Percentiles rank a stretch among this genome's conserved stretches.
Evolutionary conservation across 805 yeast genomes (phyloP).

Genomic region (Saccharomycopsis sp.): DNA sequence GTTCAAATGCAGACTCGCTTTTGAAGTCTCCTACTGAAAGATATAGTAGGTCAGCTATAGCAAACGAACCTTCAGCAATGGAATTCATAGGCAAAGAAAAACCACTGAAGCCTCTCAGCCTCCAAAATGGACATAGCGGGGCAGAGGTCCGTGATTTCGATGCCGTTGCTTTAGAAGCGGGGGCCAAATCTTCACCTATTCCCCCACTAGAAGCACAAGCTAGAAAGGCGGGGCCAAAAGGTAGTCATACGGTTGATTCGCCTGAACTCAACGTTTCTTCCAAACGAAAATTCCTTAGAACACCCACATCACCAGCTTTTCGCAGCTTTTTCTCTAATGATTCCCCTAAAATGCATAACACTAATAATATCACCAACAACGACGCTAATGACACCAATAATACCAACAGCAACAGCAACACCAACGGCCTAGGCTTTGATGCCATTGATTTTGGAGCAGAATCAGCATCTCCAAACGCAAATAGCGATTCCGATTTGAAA

Average conservation of each 20-base stretch:
- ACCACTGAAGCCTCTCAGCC: background rate
- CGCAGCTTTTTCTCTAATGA: slow-evolving; percentile 4
- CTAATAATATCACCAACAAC: background rate
- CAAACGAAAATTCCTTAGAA: slow-evolving; percentile 1
- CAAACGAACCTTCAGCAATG: background rate
- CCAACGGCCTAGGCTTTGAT: background rate
- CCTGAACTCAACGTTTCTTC: background rate
- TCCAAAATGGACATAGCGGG: background rate
- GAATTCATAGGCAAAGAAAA: background rate
- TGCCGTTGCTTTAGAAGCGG: no score
- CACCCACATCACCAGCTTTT: slow-evolving; percentile 16
- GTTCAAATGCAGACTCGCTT: background rate
- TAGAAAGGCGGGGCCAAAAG: background rate
- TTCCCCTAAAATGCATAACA: background rate
- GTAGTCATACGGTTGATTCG: background rate
- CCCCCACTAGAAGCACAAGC: background rate
- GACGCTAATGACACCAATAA: background rate
- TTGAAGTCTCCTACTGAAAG: background rate
- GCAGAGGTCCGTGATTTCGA: background rate
- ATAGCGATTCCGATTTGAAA: slow-evolving; percentile 7
- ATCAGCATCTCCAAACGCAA: background rate
- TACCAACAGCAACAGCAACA: background rate
- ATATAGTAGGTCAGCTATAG: background rate
- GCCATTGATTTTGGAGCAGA: background rate
- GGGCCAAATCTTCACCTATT: no score